phyloP scores from a whole-genome alignment of 495 filamentous ascomycete species.

The Bacidia rubella region DNA sequence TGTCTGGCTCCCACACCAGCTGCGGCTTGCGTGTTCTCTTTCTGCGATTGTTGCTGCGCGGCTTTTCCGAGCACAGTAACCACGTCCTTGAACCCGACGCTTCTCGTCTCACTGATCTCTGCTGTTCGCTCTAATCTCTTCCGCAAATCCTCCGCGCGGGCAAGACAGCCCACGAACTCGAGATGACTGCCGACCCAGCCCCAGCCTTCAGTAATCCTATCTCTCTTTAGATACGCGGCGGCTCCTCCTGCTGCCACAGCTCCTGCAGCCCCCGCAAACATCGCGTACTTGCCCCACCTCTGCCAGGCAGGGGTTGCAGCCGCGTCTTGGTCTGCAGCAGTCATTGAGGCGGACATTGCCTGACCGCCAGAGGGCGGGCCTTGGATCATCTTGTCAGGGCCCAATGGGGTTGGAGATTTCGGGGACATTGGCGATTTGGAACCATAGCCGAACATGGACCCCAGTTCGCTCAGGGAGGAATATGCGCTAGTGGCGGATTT shows the following conservation, averaged over 20 bases:
- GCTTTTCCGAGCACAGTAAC: conserved; percentile 69
- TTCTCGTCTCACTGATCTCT: conserved; percentile 37
- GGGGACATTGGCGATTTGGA: conserved; percentile 21
- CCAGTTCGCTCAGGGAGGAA: conserved; percentile 50
- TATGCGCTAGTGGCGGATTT: conserved; percentile 58
- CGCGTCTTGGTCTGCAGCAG: conserved; percentile 31
- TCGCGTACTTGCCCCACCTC: conserved; percentile 68
- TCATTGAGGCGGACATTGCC: conserved; percentile 17
- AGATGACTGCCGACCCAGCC: conserved; percentile 81
- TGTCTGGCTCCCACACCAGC: background rate
- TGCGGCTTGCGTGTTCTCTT: too few relatives aligned
- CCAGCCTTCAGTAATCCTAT: conserved; percentile 57
- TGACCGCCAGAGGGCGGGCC: conserved; percentile 12
- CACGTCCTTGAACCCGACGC: conserved; percentile 62
- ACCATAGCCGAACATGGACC: conserved; percentile 46
- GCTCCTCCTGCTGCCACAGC: conserved; percentile 79
- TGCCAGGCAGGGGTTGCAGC: conserved; percentile 47
- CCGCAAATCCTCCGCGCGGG: conserved; percentile 61
- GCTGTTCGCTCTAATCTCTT: conserved; percentile 47
- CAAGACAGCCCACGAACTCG: conserved; percentile 86
- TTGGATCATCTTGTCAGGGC: conserved; percentile 15
- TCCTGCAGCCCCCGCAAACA: conserved; percentile 67
- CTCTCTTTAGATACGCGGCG: conserved; percentile 71
- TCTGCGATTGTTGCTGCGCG: too few relatives aligned
- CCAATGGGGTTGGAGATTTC: background rate